These are phyloP conservation scores for Boletellus ananas DNA, from an alignment of 768 basidiomycete genomes.

Conservation along the genomic window DNA sequence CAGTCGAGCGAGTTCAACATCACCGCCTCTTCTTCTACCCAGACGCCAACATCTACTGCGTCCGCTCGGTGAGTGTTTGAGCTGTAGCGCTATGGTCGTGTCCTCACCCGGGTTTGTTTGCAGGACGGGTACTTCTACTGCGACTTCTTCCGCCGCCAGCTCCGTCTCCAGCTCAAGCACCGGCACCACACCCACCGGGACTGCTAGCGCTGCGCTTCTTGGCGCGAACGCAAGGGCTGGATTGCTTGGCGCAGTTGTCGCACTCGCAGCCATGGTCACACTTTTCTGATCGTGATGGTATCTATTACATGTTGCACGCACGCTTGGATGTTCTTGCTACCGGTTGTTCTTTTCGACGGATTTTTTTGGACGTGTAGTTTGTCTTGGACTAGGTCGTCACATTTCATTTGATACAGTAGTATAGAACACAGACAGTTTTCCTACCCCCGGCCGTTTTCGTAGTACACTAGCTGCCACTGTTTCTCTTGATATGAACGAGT, in stretches of 20 bases:
- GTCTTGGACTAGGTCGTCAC: neutral
- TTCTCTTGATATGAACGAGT: conserved; percentile 21
- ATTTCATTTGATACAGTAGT: neutral
- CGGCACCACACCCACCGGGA: conserved; percentile 24
- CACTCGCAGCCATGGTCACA: conserved; percentile 33
- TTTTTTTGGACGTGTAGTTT: conserved; percentile 1
- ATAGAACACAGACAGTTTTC: neutral
- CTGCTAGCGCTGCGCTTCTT: conserved; percentile 28
- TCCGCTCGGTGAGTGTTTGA: conserved; percentile 16
- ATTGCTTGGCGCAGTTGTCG: conserved; percentile 34
- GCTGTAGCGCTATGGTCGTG: neutral
- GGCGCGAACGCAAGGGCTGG: conserved; percentile 29
- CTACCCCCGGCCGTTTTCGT: no score
- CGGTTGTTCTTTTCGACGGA: neutral
- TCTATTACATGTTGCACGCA: neutral
- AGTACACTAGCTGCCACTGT: neutral
- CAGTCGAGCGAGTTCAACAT: conserved; percentile 67
- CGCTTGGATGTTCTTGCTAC: neutral
- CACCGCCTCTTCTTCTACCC: conserved; percentile 19
- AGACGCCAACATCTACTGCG: conserved; percentile 13
- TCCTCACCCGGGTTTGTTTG: neutral
- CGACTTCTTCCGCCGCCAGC: conserved; percentile 22
- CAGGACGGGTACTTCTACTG: conserved; percentile 8
- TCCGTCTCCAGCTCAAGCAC: conserved; percentile 27
- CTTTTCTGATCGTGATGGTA: conserved; percentile 15